A percentile compares a stretch with the other conserved stretches of the same genome.
Conservation (phyloP, 495 filamentous ascomycete species). For the Sporormia fimetaria region DNA sequence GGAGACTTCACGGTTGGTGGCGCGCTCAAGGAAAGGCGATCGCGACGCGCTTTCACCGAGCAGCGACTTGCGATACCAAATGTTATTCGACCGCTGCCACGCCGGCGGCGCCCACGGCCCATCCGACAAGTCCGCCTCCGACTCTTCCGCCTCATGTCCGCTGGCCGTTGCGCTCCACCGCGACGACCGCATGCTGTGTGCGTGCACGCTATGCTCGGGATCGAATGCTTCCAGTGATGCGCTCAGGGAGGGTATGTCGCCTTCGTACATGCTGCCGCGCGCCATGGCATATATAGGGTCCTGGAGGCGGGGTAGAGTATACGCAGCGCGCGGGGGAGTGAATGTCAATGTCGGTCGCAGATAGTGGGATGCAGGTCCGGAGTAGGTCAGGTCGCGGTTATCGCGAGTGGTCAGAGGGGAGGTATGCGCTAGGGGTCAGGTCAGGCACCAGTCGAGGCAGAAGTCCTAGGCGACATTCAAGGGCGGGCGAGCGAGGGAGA, state of each 20-base stretch:
- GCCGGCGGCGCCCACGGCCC: conserved; percentile 53
- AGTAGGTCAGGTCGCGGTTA: conserved; percentile 3
- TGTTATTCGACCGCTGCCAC: conserved; percentile 43
- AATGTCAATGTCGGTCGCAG: too few species aligned
- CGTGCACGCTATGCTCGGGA: conserved; percentile 22
- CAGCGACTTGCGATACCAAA: conserved; percentile 51
- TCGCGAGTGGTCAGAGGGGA: conserved; percentile 5
- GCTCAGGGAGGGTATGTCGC: conserved; percentile 22
- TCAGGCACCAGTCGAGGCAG: conserved; percentile 20
- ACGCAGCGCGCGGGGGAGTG: too few species aligned
- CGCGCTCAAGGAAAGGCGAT: conserved; percentile 35
- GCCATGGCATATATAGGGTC: conserved; percentile 17
- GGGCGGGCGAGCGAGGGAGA: not conserved
- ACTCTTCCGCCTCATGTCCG: conserved; percentile 23
- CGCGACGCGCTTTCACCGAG: conserved; percentile 29
- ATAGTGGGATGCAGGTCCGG: conserved; percentile 9
- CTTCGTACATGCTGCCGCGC: conserved; percentile 19
- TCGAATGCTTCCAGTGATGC: conserved; percentile 24
- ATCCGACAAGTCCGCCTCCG: conserved; percentile 32
- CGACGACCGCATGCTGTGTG: conserved; percentile 16
- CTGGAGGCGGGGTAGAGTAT: not conserved
- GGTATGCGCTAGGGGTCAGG: conserved; percentile 18
- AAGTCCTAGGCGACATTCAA: conserved; percentile 23
- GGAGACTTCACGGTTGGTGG: too few species aligned
- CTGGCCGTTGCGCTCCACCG: conserved; percentile 21